A percentile compares a stretch with the other conserved stretches of the same genome.
Conservation (phyloP, 2,329 filamentous ascomycete species). For the Elsinoe fawcettii region DNA sequence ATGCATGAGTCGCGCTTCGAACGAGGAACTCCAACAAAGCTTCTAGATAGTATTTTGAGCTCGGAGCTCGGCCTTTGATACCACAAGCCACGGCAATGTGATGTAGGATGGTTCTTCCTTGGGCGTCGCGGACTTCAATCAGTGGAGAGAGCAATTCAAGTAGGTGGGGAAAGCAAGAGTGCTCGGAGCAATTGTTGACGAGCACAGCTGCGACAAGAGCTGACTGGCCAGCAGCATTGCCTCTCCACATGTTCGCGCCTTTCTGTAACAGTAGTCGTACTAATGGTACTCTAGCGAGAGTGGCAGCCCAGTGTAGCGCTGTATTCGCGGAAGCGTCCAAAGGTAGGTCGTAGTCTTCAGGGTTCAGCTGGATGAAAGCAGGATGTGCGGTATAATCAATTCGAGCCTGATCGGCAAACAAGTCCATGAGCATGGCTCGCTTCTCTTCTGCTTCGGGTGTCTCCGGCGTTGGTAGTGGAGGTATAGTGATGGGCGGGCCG, state of each 20-base stretch:
- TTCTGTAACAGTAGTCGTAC: conserved; percentile 72
- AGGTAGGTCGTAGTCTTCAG: conserved; percentile 80
- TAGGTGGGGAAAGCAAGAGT: conserved; percentile 80
- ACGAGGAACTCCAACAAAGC: conserved; percentile 91
- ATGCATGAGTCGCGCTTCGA: conserved; percentile 49
- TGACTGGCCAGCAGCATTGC: conserved; percentile 85
- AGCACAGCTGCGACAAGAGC: conserved; percentile 86
- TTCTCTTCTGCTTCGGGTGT: conserved; percentile 66
- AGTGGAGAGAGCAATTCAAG: conserved; percentile 82
- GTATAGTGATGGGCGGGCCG: conserved; percentile 51
- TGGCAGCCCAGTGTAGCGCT: conserved; percentile 92
- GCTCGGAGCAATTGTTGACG: conserved; percentile 90
- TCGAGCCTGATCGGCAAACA: conserved; percentile 55
- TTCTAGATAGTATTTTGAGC: conserved; percentile 93
- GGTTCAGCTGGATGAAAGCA: conserved; percentile 65
- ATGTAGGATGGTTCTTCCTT: conserved; percentile 85
- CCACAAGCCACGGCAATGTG: conserved; percentile 95
- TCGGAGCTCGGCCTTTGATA: conserved; percentile 83
- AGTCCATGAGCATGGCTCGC: conserved; percentile 69
- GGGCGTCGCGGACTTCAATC: conserved; percentile 82
- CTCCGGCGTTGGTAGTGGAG: conserved; percentile 54
- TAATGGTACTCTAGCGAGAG: conserved; percentile 75
- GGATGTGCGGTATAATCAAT: conserved; percentile 68
- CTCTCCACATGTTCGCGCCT: conserved; percentile 78
- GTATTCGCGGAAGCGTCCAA: conserved; percentile 86